phyloP scores from a whole-genome alignment of 2,329 filamentous ascomycete species.

The Leptographium procerum region DNA sequence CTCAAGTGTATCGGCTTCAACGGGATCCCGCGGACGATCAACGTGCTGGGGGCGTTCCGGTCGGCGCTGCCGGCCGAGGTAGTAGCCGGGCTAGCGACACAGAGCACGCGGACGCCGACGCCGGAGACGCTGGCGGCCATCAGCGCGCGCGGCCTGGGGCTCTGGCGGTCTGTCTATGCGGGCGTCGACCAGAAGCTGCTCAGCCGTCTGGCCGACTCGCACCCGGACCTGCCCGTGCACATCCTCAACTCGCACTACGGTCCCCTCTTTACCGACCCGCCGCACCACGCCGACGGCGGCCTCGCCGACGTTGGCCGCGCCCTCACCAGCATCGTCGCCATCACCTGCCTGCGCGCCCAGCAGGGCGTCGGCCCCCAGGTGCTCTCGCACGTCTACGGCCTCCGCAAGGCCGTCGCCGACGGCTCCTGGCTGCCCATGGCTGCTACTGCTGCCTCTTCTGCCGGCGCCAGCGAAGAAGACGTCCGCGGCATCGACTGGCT shows the following conservation, averaged over 20 bases:
- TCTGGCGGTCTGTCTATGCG: constrained; percentile 70
- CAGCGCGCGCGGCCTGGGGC: constrained; percentile 44
- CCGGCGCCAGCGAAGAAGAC: constrained; percentile 18
- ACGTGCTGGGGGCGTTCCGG: constrained; percentile 48
- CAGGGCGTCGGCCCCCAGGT: constrained; percentile 77
- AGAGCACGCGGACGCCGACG: constrained; percentile 42
- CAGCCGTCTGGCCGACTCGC: constrained; percentile 58
- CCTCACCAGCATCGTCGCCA: constrained; percentile 60
- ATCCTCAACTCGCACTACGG: constrained; percentile 69
- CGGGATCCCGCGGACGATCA: constrained; percentile 74
- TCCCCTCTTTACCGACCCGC: constrained; percentile 59
- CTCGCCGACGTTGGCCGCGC: constrained; percentile 52
- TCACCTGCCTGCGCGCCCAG: constrained; percentile 66
- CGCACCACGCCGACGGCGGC: constrained; percentile 27
- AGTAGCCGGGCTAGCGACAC: constrained; percentile 38
- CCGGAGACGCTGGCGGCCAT: constrained; percentile 42
- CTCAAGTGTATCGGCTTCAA: constrained; percentile 51
- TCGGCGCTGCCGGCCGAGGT: constrained; percentile 48
- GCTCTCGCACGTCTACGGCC: constrained; percentile 66
- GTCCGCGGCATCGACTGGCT: constrained; percentile 47
- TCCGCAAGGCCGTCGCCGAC: constrained; percentile 65
- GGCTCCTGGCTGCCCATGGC: constrained; percentile 39
- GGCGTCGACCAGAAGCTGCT: constrained; percentile 64
- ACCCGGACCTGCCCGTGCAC: constrained; percentile 72
- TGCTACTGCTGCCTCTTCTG: constrained; percentile 16